phyloP scores from a whole-genome alignment of 768 basidiomycete species.

The Termitomyces sp. region DNA sequence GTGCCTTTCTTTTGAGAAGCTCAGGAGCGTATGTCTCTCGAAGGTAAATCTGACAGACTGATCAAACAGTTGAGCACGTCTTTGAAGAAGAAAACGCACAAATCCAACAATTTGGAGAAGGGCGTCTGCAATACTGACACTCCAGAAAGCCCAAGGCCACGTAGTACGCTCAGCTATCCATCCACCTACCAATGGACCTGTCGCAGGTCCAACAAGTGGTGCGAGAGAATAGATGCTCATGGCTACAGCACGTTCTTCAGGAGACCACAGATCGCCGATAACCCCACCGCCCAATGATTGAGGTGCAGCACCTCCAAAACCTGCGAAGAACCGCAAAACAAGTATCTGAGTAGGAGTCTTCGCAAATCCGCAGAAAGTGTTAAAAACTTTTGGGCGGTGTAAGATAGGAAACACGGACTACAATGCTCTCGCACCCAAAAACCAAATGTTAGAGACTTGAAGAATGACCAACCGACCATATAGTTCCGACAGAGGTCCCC shows the following conservation, averaged over 20 bases:
- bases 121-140: slow-evolving; percentile 44
- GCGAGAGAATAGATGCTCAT: slow-evolving; percentile 49
- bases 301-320: slow-evolving; percentile 61
- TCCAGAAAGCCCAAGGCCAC: slow-evolving; percentile 64
- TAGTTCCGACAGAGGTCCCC: slow-evolving; percentile 33
- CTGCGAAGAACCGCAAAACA: slow-evolving; percentile 56
- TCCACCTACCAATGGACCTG: slow-evolving; percentile 27
- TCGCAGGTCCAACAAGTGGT: slow-evolving; percentile 40
- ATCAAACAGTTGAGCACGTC: background rate
- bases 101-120: slow-evolving; percentile 41
- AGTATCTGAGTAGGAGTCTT: slow-evolving; percentile 46
- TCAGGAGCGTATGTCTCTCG: slow-evolving; percentile 44
- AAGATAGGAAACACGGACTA: background rate
- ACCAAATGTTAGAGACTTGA: slow-evolving; percentile 53
- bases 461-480: slow-evolving; percentile 41
- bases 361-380: slow-evolving; percentile 45
- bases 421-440: slow-evolving; percentile 39
- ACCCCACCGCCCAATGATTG: slow-evolving; percentile 57
- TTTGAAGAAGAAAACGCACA: slow-evolving; percentile 26
- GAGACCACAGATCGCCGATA: slow-evolving; percentile 43
- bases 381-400: slow-evolving; percentile 29
- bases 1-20: slow-evolving; percentile 36
- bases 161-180: slow-evolving; percentile 46
- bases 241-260: slow-evolving; percentile 49
- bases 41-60: slow-evolving; percentile 13